Conservation (phyloP, 176 grass and related monocot species). For the Oryza rufipogon region DNA sequence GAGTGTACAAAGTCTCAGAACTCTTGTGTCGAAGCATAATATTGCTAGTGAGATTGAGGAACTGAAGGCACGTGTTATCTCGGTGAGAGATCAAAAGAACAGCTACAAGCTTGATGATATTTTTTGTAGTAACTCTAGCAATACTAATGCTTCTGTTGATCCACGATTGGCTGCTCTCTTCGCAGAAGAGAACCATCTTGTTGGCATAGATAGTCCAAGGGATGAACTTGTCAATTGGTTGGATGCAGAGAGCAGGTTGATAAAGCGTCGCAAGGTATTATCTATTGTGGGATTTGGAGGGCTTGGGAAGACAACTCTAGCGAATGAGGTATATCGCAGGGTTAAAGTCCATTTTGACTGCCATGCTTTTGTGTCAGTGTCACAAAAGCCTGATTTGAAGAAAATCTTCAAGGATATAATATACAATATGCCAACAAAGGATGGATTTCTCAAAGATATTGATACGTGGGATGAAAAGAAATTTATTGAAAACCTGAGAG, state of each 20-base stretch:
- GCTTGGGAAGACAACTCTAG: conserved; percentile 8
- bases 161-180: background rate
- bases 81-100: background rate
- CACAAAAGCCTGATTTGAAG: background rate
- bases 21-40: background rate
- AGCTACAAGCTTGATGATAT: background rate
- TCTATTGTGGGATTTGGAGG: conserved; percentile 22
- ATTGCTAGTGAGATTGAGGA: background rate
- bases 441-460: background rate
- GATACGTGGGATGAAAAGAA: background rate
- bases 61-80: background rate
- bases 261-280: background rate
- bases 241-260: background rate
- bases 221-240: conserved; percentile 16
- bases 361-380: background rate
- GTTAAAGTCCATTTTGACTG: background rate
- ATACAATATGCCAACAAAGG: accelerated
- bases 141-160: background rate
- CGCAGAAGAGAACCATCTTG: background rate
- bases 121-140: no score
- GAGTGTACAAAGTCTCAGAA: background rate
- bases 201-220: background rate
- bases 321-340: background rate
- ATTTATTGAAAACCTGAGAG: background rate
- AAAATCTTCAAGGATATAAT: conserved; percentile 6